Percentiles rank a stretch among this genome's conserved stretches.
These are phyloP conservation scores for Hypoxylon rubiginosum DNA, from an alignment of 2,329 filamentous ascomycete genomes.

Conservation along the genomic window DNA sequence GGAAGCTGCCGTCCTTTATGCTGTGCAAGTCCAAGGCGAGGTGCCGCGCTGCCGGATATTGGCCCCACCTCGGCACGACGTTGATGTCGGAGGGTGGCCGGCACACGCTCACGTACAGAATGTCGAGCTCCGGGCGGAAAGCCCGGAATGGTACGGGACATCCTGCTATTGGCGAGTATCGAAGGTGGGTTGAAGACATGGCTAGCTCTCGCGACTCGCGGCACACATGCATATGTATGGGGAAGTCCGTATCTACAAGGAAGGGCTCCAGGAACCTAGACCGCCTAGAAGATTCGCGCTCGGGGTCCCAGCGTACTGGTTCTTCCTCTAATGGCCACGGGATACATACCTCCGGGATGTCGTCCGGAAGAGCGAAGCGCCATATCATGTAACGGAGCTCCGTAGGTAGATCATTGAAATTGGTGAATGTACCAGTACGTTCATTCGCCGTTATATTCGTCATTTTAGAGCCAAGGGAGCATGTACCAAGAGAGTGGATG, in stretches of 20 bases:
- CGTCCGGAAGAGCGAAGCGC: slow-evolving; percentile 28
- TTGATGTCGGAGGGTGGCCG: slow-evolving; percentile 18
- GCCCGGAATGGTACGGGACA: slow-evolving; percentile 38
- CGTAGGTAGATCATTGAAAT: slow-evolving; percentile 24
- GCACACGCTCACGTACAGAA: slow-evolving; percentile 33
- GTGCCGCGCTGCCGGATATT: slow-evolving; percentile 22
- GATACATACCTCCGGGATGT: slow-evolving; percentile 37
- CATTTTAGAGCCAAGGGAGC: slow-evolving; percentile 13
- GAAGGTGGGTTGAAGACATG: slow-evolving; percentile 22
- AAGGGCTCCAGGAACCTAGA: slow-evolving; percentile 26
- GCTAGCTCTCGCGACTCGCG: slow-evolving; percentile 38
- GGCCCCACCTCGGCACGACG: slow-evolving; percentile 12
- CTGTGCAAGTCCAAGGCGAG: slow-evolving; percentile 35
- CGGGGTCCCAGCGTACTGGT: not conserved
- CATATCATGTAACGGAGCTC: slow-evolving; percentile 34
- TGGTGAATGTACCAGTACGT: slow-evolving; percentile 8
- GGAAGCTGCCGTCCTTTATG: slow-evolving; percentile 24
- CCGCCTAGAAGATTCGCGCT: not conserved
- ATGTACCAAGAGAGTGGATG: not conserved
- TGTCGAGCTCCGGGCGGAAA: slow-evolving; percentile 40
- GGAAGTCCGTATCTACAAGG: slow-evolving; percentile 41
- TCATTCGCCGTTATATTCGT: not conserved
- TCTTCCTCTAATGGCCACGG: slow-evolving; percentile 37
- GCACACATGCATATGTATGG: slow-evolving; percentile 41
- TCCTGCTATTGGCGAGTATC: slow-evolving; percentile 37